Conservation (phyloP, 2,329 filamentous ascomycete species). For the Cercospora brassicicola region DNA sequence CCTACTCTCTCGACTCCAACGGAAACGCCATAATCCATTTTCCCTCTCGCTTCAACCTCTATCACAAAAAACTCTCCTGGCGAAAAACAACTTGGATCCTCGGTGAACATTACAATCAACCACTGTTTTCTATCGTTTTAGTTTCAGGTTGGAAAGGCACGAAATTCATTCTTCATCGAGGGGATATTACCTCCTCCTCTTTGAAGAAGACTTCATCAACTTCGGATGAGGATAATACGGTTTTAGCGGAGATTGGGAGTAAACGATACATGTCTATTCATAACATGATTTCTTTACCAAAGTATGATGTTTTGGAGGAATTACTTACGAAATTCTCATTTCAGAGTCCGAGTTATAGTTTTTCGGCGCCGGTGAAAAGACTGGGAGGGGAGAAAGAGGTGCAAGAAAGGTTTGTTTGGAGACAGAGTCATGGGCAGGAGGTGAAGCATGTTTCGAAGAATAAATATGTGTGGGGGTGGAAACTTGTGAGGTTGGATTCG, state of each 20-base stretch:
- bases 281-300: constrained; percentile 14
- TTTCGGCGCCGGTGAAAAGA: constrained; percentile 10
- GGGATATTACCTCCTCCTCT: neutral
- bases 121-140: constrained; percentile 16
- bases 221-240: neutral
- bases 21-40: neutral
- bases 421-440: constrained; percentile 24
- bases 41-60: constrained; percentile 16
- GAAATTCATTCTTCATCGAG: constrained; percentile 14
- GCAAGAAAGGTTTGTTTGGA: constrained; percentile 24
- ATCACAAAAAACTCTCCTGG: constrained; percentile 16
- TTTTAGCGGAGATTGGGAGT: constrained; percentile 10
- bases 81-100: constrained; percentile 14
- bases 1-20: neutral
- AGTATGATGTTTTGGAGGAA: constrained; percentile 6
- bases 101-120: constrained; percentile 19
- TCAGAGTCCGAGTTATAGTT: constrained; percentile 14
- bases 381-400: constrained; percentile 13
- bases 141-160: constrained; percentile 18
- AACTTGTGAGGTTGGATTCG: constrained; percentile 22
- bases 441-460: constrained; percentile 20
- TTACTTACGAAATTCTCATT: constrained; percentile 14
- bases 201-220: neutral
- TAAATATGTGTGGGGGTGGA: constrained; percentile 21
- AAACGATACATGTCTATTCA: constrained; percentile 11